These are phyloP conservation scores for Cydonia oblonga DNA, from an alignment of 331 rosid species.

Conservation along the genomic window DNA sequence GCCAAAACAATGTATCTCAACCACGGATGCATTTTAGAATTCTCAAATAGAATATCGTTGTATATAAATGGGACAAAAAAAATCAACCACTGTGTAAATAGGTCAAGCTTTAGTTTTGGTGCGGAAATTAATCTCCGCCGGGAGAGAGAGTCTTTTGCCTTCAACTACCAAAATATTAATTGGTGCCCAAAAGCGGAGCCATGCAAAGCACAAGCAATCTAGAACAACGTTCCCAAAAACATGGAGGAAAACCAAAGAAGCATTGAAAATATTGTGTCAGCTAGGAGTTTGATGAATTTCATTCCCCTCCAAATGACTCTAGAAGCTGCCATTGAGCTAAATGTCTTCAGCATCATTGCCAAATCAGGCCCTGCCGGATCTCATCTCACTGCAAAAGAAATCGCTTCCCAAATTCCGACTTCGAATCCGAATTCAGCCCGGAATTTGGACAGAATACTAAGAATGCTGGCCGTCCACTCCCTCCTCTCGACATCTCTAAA, in stretches of 20 bases:
- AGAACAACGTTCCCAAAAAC: background rate
- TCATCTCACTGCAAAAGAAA: background rate
- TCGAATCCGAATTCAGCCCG: background rate
- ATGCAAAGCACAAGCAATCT: background rate
- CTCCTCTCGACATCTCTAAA: background rate
- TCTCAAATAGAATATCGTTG: background rate
- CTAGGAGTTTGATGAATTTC: background rate
- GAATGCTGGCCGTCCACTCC: background rate
- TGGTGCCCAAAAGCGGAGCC: background rate
- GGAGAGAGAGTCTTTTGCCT: background rate
- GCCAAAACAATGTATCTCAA: too few relatives aligned
- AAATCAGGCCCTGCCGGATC: background rate
- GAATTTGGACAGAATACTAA: background rate
- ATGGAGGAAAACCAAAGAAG: background rate
- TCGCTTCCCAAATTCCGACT: background rate
- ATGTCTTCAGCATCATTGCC: slow-evolving; percentile 1
- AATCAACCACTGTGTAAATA: background rate
- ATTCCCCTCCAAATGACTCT: background rate
- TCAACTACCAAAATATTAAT: background rate
- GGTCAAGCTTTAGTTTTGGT: background rate
- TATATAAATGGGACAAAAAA: too few relatives aligned
- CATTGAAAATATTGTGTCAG: background rate
- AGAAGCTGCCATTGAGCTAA: background rate
- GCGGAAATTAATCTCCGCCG: background rate
- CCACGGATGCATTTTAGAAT: too few relatives aligned